Conservation (phyloP, 2,329 filamentous ascomycete species). For the Trichoderma lentiforme region DNA sequence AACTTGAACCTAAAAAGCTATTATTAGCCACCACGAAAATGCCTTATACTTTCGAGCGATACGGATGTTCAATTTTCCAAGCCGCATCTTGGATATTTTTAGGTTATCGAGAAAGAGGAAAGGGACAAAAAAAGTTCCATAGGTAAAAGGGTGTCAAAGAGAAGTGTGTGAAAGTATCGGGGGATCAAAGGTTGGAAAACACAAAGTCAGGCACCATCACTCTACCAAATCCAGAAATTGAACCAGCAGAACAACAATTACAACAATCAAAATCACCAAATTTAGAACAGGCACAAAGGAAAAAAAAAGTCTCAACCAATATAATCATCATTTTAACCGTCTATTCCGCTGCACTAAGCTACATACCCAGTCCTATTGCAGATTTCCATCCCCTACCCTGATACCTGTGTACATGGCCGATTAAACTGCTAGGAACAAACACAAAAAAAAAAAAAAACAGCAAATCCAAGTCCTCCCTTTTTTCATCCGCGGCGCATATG, state of each 20-base stretch:
- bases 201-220: not conserved
- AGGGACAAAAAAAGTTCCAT: not conserved
- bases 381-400: not conserved
- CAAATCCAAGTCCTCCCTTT: conserved; percentile 4
- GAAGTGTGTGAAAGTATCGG: not conserved
- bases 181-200: not conserved
- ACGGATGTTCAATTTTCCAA: not conserved
- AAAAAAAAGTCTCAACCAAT: not conserved
- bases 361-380: conserved; percentile 13
- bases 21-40: not conserved
- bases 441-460: not conserved
- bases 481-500: conserved; percentile 1
- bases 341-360: conserved; percentile 8
- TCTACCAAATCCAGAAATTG: not conserved
- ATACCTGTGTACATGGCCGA: conserved; percentile 10
- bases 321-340: conserved; percentile 9
- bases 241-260: not conserved
- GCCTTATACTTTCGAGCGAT: not conserved
- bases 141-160: not conserved
- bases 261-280: not conserved
- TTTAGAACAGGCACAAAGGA: too few relatives aligned
- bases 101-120: not conserved
- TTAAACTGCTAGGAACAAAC: conserved; percentile 13
- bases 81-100: not conserved
- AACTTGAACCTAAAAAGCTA: not conserved